These are phyloP conservation scores for Cystofilobasidium bisporidii DNA, from an alignment of 768 basidiomycete species.

Conservation along the genomic window DNA sequence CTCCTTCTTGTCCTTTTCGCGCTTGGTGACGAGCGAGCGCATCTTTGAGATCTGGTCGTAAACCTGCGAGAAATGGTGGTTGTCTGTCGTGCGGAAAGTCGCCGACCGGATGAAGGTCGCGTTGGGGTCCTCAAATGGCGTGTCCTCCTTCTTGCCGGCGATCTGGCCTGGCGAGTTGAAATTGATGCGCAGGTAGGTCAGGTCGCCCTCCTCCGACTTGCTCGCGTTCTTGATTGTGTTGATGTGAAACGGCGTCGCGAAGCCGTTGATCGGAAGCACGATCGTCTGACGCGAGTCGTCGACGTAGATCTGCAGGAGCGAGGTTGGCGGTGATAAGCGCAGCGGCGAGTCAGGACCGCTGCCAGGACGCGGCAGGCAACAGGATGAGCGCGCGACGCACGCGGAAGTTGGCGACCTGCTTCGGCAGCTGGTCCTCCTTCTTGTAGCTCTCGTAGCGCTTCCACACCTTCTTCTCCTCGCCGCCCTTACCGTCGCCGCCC, in stretches of 20 bases:
- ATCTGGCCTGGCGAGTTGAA: constrained; percentile 97
- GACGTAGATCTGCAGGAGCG: constrained; percentile 60
- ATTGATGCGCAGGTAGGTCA: constrained; percentile 88
- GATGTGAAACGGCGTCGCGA: constrained; percentile 94
- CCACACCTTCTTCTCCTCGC: constrained; percentile 72
- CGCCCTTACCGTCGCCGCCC: constrained; percentile 55
- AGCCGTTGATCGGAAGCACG: constrained; percentile 85
- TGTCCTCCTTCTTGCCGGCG: constrained; percentile 97
- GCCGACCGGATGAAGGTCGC: constrained; percentile 92
- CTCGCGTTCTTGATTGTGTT: constrained; percentile 96
- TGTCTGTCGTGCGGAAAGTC: constrained; percentile 83
- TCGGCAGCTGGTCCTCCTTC: constrained; percentile 79
- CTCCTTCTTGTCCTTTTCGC: constrained; percentile 94
- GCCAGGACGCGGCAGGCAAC: too few species aligned
- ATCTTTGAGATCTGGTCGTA: constrained; percentile 87
- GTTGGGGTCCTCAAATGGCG: constrained; percentile 92
- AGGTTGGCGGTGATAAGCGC: too few species aligned
- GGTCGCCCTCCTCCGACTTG: constrained; percentile 94
- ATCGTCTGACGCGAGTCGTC: constrained; percentile 85
- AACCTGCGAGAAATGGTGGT: constrained; percentile 76
- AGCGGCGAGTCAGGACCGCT: too few species aligned
- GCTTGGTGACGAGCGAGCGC: constrained; percentile 93
- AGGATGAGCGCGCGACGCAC: constrained; percentile 46
- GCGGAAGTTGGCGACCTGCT: constrained; percentile 66
- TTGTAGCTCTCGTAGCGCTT: constrained; percentile 95